These are phyloP conservation scores for Blastocystis sp. DNA, from an alignment of 352 stramenopile species.

Conservation along the genomic window DNA sequence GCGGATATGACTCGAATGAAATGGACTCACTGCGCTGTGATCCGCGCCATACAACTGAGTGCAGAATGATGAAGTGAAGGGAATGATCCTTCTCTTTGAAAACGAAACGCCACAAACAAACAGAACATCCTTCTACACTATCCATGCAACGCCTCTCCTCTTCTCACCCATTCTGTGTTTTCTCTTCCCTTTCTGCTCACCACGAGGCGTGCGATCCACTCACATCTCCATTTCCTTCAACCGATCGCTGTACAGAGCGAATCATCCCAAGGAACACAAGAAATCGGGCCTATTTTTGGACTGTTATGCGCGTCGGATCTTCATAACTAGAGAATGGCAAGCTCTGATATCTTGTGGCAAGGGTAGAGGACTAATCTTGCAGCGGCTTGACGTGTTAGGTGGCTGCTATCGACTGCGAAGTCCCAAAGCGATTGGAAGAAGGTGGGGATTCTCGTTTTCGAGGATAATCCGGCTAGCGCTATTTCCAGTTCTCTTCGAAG, in stretches of 20 bases:
- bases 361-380: neutral
- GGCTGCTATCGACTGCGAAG: conserved; percentile 57
- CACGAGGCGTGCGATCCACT: neutral
- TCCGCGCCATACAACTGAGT: too few relatives aligned
- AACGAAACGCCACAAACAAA: too few relatives aligned
- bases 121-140: neutral
- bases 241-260: neutral
- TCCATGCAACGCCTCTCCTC: neutral
- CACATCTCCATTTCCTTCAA: conserved; percentile 1
- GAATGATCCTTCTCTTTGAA: too few relatives aligned
- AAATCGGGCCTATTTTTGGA: neutral
- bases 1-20: too few relatives aligned
- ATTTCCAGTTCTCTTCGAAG: conserved; percentile 63
- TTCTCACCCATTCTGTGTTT: neutral
- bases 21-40: too few relatives aligned
- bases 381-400: conserved; percentile 17
- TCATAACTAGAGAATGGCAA: conserved; percentile 12
- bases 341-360: conserved; percentile 64
- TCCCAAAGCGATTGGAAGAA: conserved; percentile 71
- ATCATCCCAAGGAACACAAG: neutral
- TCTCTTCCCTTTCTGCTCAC: neutral
- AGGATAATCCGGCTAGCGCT: neutral
- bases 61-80: too few relatives aligned
- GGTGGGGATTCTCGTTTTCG: neutral
- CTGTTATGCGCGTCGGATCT: neutral